phyloP scores from a whole-genome alignment of 1,139 yeast genomes.

The Taphrina sp. region DNA sequence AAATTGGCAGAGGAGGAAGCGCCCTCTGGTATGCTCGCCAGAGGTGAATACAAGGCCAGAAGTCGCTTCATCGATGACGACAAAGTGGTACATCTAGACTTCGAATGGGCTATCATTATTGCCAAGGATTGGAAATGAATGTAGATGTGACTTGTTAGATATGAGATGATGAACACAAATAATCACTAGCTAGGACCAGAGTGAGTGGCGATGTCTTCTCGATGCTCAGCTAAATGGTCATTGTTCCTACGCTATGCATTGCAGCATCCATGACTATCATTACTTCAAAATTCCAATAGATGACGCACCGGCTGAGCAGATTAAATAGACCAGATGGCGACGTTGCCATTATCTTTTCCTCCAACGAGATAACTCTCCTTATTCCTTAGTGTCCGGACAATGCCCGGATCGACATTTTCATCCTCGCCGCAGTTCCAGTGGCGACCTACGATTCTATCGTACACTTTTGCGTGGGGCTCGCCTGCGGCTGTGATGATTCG shows the following conservation, averaged over 20 bases:
- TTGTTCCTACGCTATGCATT: not conserved
- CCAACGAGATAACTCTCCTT: conserved; percentile 63
- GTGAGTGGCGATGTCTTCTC: too few relatives aligned
- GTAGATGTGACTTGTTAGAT: too few relatives aligned
- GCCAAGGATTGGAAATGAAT: conserved; percentile 47
- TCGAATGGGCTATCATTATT: conserved; percentile 86
- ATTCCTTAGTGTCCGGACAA: conserved; percentile 50
- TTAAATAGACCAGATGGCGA: conserved; percentile 53
- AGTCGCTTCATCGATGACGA: conserved; percentile 89
- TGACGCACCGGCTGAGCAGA: not conserved
- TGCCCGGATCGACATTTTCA: conserved; percentile 42
- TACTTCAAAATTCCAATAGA: not conserved
- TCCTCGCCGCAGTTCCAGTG: conserved; percentile 56
- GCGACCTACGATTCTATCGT: conserved; percentile 54
- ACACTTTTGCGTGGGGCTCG: conserved; percentile 54
- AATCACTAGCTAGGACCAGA: too few relatives aligned
- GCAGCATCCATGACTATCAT: not conserved
- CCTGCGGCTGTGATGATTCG: conserved; percentile 55
- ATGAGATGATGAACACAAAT: too few relatives aligned
- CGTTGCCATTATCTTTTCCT: conserved; percentile 58
- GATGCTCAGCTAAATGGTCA: too few relatives aligned
- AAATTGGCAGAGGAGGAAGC: conserved; percentile 72
- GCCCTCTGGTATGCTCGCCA: conserved; percentile 82
- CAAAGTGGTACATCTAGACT: conserved; percentile 64
- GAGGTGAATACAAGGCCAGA: conserved; percentile 79